Percentiles rank a stretch among this genome's conserved stretches.
Conservation (phyloP, 73 alveolate genomes). For the Tetrahymena borealis region DNA sequence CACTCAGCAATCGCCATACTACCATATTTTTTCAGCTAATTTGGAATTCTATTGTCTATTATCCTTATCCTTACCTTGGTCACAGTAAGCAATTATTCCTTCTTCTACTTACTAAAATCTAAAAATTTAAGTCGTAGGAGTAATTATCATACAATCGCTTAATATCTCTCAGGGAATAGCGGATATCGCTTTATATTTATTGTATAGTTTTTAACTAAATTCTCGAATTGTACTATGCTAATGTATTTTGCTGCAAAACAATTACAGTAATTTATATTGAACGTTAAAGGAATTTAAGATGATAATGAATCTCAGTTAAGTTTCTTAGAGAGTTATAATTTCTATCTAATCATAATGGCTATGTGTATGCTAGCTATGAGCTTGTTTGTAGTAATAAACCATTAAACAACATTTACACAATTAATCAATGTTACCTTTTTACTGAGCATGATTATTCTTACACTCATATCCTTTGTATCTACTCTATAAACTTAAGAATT, state of each 20-base stretch:
- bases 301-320: not conserved
- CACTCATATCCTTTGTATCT: not conserved
- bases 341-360: not conserved
- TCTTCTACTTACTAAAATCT: not conserved
- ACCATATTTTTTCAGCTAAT: not conserved
- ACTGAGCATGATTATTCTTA: not conserved
- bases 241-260: not conserved
- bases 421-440: not conserved
- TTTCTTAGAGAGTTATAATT: not conserved
- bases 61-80: not conserved
- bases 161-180: not conserved
- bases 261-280: not conserved
- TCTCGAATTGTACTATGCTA: not conserved
- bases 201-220: not conserved
- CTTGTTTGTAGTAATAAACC: not conserved
- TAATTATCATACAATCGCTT: not conserved
- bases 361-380: not conserved
- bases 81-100: not conserved
- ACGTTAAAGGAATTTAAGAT: not conserved
- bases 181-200: not conserved
- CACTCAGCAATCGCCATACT: not conserved
- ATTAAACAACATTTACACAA: not conserved
- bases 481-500: not conserved
- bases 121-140: not conserved
- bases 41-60: not conserved